A percentile compares a stretch with the other conserved stretches of the same genome.
Evolutionary conservation across 2,329 filamentous ascomycete species (phyloP).

Genomic region (Lomentospora prolificans): DNA sequence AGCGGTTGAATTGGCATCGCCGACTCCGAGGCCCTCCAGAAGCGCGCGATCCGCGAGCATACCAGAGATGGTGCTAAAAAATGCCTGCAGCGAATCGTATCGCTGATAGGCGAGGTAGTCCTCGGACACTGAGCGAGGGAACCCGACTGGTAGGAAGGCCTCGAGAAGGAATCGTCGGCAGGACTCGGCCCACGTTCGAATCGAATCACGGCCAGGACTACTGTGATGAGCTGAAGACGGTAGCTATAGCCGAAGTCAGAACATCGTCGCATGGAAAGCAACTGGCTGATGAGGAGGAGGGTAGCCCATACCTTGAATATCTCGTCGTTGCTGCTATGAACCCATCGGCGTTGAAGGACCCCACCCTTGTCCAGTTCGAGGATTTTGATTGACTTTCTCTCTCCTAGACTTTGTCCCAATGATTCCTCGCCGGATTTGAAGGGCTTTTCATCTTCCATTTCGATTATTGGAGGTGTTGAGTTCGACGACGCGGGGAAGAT

Average conservation of each 20-base stretch:
- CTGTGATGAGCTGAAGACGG: not conserved
- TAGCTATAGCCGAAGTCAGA: not conserved
- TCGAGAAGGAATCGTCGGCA: slow-evolving; percentile 41
- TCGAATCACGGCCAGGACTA: slow-evolving; percentile 11
- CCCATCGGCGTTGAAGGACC: slow-evolving; percentile 24
- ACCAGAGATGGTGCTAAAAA: slow-evolving; percentile 71
- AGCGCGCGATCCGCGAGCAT: slow-evolving; percentile 75
- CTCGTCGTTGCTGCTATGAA: slow-evolving; percentile 18
- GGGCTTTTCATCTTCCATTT: too few relatives aligned
- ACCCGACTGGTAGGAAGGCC: slow-evolving; percentile 80
- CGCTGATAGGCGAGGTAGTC: slow-evolving; percentile 71
- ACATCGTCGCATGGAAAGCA: too few relatives aligned
- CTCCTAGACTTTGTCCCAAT: not conserved
- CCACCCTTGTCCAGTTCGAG: slow-evolving; percentile 28
- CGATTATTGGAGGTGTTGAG: too few relatives aligned
- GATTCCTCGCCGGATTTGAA: too few relatives aligned
- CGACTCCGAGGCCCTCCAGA: slow-evolving; percentile 70
- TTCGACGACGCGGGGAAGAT: too few relatives aligned
- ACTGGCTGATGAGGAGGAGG: too few relatives aligned
- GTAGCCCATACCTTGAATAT: slow-evolving; percentile 17
- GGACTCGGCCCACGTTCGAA: slow-evolving; percentile 20
- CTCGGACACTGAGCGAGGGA: slow-evolving; percentile 71
- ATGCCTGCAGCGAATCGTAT: slow-evolving; percentile 72
- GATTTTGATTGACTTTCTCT: slow-evolving; percentile 17
- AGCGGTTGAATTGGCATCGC: slow-evolving; percentile 67